These are phyloP conservation scores for Erysimum pusillum DNA, from an alignment of 441 rosid genomes.

Conservation along the genomic window DNA sequence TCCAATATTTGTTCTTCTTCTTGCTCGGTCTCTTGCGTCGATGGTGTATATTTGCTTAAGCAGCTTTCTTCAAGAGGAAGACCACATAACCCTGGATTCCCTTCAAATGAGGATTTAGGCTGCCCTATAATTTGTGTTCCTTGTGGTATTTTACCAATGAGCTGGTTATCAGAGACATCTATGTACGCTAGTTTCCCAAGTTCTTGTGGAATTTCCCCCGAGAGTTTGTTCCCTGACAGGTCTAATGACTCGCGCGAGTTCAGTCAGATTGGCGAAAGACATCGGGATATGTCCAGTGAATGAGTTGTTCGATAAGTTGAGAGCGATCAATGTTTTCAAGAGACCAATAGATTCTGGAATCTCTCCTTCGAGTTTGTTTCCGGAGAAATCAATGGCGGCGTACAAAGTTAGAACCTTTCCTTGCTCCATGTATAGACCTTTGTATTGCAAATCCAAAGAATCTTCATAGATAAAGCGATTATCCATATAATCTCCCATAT, in stretches of 20 bases:
- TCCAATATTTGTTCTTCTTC: conserved; percentile 10
- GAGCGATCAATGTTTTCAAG: conserved; percentile 32
- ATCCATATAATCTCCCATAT: background rate
- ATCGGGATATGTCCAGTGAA: conserved; percentile 42
- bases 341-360: conserved; percentile 49
- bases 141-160: conserved; percentile 46
- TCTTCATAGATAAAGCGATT: conserved; percentile 3
- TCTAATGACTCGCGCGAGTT: conserved; percentile 46
- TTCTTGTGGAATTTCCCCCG: conserved; percentile 46
- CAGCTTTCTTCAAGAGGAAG: conserved; percentile 33
- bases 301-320: conserved; percentile 50
- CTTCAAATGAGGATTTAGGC: conserved; percentile 29
- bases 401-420: conserved; percentile 21
- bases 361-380: conserved; percentile 44
- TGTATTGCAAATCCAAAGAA: conserved; percentile 37
- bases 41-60: background rate
- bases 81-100: conserved; percentile 30
- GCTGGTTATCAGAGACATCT: conserved; percentile 38
- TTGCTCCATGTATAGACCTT: conserved; percentile 44
- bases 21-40: conserved; percentile 3
- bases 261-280: conserved; percentile 30
- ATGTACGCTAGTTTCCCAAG: conserved; percentile 26
- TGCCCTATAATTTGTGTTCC: conserved; percentile 44
- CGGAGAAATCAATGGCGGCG: conserved; percentile 35
- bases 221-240: conserved; percentile 48